Percentiles rank a stretch among this genome's conserved stretches.
Conservation (phyloP, 2,329 filamentous ascomycete genomes). For the Alternaria consortialis region DNA sequence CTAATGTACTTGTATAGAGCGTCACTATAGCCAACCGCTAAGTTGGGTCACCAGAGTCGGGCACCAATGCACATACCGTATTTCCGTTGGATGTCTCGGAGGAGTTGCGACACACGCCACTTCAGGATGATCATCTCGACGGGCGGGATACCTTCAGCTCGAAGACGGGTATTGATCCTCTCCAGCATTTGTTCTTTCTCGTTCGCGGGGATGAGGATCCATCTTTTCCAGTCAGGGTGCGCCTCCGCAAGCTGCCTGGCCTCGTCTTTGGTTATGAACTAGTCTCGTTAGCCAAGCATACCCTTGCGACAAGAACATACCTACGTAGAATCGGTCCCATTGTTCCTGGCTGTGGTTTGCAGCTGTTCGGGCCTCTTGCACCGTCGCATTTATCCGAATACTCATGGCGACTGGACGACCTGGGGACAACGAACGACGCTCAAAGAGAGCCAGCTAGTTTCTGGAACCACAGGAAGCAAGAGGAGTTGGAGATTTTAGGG, state of each 20-base stretch:
- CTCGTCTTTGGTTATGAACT: conserved; percentile 52
- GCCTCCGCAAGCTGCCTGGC: conserved; percentile 48
- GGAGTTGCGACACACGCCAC: conserved; percentile 49
- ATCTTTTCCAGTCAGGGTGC: conserved; percentile 49
- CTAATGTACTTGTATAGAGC: conserved; percentile 33
- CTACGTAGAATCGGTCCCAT: conserved; percentile 51
- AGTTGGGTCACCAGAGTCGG: conserved; percentile 30
- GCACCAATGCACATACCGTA: conserved; percentile 44
- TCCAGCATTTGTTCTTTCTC: conserved; percentile 48
- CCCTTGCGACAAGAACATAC: conserved; percentile 26
- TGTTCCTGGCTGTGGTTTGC: conserved; percentile 50
- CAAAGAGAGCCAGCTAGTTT: conserved; percentile 36
- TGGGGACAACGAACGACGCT: conserved; percentile 32
- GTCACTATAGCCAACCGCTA: conserved; percentile 25
- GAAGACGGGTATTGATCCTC: conserved; percentile 46
- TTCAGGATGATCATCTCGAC: conserved; percentile 52
- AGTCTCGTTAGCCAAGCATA: conserved; percentile 33
- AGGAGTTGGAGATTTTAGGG: conserved; percentile 50
- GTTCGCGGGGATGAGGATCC: conserved; percentile 50
- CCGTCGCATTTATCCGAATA: conserved; percentile 51
- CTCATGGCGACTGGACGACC: conserved; percentile 41
- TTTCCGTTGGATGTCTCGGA: conserved; percentile 49
- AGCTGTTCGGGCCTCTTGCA: conserved; percentile 46
- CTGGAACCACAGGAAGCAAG: conserved; percentile 43
- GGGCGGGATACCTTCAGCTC: conserved; percentile 47